These are phyloP conservation scores for Camellia japonica DNA, from an alignment of 148 eudicot species.

Conservation along the genomic window DNA sequence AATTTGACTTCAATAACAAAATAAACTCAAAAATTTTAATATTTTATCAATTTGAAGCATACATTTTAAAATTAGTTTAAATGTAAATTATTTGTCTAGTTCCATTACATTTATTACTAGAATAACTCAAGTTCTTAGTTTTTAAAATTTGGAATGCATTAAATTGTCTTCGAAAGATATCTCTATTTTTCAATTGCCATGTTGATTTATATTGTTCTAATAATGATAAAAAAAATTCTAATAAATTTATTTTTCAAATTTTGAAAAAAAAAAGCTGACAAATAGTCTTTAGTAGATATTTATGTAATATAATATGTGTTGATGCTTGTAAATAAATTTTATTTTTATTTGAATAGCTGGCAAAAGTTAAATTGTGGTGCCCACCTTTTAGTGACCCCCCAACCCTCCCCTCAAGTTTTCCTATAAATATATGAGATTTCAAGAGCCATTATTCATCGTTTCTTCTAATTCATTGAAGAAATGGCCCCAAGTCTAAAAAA, in stretches of 20 bases:
- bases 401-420: neutral
- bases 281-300: neutral
- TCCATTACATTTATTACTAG: no score
- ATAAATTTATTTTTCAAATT: neutral
- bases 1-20: no score
- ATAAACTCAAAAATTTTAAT: no score
- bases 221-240: neutral
- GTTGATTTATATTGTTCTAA: neutral
- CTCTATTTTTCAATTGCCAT: no score
- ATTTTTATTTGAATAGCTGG: neutral
- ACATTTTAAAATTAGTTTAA: no score
- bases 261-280: neutral
- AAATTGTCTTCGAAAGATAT: no score
- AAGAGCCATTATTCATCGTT: neutral
- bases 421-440: constrained; percentile 1
- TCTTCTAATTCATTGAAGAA: neutral
- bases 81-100: no score
- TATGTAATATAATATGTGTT: neutral
- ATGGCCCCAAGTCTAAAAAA: constrained; percentile 3
- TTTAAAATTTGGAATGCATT: no score
- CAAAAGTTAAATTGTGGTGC: neutral
- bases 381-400: neutral
- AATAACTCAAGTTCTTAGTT: no score
- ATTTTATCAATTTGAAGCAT: no score
- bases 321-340: neutral